These are phyloP conservation scores for Spirogloea muscicola DNA, from an alignment of 139 green algal genomes.

Conservation along the genomic window DNA sequence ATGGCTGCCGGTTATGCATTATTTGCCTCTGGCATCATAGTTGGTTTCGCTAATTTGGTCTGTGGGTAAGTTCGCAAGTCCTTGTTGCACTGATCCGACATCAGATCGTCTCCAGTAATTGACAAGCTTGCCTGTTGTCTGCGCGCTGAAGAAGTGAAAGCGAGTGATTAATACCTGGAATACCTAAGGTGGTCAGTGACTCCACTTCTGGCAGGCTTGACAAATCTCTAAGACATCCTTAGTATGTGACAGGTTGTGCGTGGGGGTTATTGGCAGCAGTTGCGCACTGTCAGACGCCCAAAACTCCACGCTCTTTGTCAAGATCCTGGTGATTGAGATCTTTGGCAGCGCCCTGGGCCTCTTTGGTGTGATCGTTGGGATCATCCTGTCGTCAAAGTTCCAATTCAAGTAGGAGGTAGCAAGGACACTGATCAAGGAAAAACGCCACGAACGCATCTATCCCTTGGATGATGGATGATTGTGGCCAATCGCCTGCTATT, in stretches of 20 bases:
- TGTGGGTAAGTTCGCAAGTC: constrained; percentile 74
- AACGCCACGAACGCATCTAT: no score
- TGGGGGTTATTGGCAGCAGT: constrained; percentile 94
- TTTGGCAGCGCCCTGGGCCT: constrained; percentile 92
- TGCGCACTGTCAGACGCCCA: constrained; percentile 94
- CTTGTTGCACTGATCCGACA: no score
- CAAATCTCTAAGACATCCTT: no score
- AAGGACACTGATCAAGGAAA: no score
- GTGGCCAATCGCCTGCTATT: no score
- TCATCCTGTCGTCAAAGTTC: constrained; percentile 73
- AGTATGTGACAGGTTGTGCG: constrained; percentile 77
- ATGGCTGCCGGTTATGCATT: constrained; percentile 84
- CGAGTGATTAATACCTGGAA: no score
- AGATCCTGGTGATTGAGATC: constrained; percentile 99
- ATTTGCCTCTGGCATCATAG: constrained; percentile 85
- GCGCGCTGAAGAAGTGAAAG: no score
- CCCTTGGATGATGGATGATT: no score
- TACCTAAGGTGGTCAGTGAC: no score
- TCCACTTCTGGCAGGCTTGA: no score
- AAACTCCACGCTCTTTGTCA: constrained; percentile 98
- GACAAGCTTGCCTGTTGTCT: no score
- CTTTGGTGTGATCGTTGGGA: constrained; percentile 91
- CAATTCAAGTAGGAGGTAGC: constrained; percentile 6
- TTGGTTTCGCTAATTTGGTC: constrained; percentile 92
- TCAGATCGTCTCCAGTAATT: no score